phyloP scores from a whole-genome alignment of 1,284 basidiomycete genomes.

The Dichomitus squalens region DNA sequence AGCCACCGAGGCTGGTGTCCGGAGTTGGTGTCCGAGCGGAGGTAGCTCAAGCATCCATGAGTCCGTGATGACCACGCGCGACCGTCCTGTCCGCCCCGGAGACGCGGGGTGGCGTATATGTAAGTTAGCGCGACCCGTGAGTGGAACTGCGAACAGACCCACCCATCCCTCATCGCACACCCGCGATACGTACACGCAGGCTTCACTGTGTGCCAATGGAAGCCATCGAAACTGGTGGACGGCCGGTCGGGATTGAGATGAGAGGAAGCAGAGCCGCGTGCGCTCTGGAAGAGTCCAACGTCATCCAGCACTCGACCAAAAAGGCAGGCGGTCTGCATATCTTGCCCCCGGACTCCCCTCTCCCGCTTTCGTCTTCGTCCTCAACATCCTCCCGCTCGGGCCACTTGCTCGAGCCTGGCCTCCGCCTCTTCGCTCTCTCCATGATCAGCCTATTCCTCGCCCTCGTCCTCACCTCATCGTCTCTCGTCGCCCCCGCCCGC shows the following conservation, averaged over 20 bases:
- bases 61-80: neutral
- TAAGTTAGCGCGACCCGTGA: neutral
- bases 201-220: neutral
- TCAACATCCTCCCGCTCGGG: neutral
- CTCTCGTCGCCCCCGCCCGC: constrained; percentile 16
- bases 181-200: too few species aligned
- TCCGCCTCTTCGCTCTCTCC: constrained; percentile 9
- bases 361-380: neutral
- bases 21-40: neutral
- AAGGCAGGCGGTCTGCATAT: constrained; percentile 18
- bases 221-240: neutral
- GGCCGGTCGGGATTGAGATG: neutral
- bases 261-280: constrained; percentile 1
- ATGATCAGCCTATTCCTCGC: constrained; percentile 26
- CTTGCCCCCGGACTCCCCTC: constrained; percentile 3
- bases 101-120: neutral
- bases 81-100: neutral
- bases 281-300: neutral
- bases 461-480: constrained; percentile 16
- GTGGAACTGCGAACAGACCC: neutral
- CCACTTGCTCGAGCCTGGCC: neutral
- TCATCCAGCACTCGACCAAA: constrained; percentile 2
- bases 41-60: neutral
- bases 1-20: neutral
- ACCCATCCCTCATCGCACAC: too few species aligned